Percentiles rank a stretch among this genome's conserved stretches.
phyloP scores from a whole-genome alignment of 1,139 yeast genomes.

The Scheffersomyces quercinus region DNA sequence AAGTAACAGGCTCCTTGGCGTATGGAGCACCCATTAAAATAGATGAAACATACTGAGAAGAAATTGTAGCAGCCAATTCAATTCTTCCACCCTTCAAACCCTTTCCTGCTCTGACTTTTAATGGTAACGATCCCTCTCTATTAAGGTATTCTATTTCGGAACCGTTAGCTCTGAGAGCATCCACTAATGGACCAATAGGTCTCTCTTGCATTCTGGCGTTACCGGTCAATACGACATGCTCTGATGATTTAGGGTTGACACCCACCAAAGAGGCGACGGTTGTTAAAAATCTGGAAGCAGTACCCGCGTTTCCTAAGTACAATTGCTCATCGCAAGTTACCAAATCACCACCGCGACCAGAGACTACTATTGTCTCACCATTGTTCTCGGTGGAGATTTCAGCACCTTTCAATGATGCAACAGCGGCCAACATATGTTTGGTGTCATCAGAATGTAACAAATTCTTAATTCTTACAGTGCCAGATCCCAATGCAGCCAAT shows the following conservation, averaged over 20 bases:
- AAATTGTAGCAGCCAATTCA: constrained; percentile 92
- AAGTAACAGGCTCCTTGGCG: constrained; percentile 83
- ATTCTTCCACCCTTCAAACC: constrained; percentile 88
- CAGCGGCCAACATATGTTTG: constrained; percentile 90
- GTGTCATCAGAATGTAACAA: constrained; percentile 94
- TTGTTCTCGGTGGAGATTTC: constrained; percentile 77
- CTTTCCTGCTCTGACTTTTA: constrained; percentile 66
- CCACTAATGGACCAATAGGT: constrained; percentile 95
- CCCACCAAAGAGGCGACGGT: constrained; percentile 83
- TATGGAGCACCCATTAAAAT: constrained; percentile 97
- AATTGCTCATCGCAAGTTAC: constrained; percentile 61
- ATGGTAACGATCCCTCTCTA: constrained; percentile 80
- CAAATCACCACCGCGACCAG: constrained; percentile 83
- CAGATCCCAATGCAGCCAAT: constrained; percentile 87
- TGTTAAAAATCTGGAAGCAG: constrained; percentile 93
- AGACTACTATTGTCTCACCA: constrained; percentile 82
- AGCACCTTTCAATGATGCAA: constrained; percentile 78
- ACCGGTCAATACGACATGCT: constrained; percentile 75
- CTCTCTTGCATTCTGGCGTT: constrained; percentile 97
- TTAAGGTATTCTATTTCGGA: constrained; percentile 71
- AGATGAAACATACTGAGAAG: constrained; percentile 97
- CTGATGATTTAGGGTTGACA: constrained; percentile 31
- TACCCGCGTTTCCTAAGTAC: constrained; percentile 96
- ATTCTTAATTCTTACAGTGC: constrained; percentile 80
- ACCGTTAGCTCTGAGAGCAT: constrained; percentile 83